Percentiles rank a stretch among this genome's conserved stretches.
Evolutionary conservation across 495 filamentous ascomycete species (phyloP).

Genomic region (Haplographium delicatum): DNA sequence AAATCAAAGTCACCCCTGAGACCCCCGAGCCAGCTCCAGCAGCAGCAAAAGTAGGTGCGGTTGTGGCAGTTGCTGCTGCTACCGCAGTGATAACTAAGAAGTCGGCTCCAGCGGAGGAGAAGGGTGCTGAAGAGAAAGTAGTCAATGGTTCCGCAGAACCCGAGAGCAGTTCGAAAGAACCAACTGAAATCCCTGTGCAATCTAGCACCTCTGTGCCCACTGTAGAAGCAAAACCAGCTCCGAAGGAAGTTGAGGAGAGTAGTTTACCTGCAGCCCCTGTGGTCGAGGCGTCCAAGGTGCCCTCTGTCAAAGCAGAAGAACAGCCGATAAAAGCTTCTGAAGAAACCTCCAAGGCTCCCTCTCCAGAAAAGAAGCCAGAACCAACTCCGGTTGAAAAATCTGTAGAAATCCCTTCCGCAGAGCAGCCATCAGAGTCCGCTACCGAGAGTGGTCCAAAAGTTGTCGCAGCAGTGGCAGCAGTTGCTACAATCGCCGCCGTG

Average conservation of each 20-base stretch:
- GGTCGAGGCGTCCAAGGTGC: neutral
- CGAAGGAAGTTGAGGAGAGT: neutral
- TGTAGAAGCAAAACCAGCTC: neutral
- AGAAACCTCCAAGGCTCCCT: neutral
- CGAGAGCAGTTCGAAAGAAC: too few relatives aligned
- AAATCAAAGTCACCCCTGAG: neutral
- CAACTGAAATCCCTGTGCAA: too few relatives aligned
- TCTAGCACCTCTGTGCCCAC: too few relatives aligned
- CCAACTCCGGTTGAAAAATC: neutral
- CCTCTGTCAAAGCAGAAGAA: too few relatives aligned
- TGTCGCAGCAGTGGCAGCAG: neutral
- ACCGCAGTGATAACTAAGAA: neutral
- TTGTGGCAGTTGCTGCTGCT: neutral
- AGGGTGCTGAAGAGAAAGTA: neutral
- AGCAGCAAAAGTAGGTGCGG: neutral
- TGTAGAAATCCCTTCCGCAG: too few relatives aligned
- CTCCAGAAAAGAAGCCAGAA: neutral
- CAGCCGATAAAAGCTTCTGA: too few relatives aligned
- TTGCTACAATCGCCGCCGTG: neutral
- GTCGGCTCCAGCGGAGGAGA: too few relatives aligned
- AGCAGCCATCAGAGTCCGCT: too few relatives aligned
- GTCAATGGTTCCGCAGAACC: too few relatives aligned
- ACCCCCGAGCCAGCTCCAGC: neutral
- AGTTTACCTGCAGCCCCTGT: neutral
- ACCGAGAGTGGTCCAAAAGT: too few relatives aligned